Evolutionary conservation across 768 basidiomycete genomes (phyloP), one percentile per base, ranked within the genome.

Genomic region (Tylopilus plumbeoviolaceoides): DNA sequence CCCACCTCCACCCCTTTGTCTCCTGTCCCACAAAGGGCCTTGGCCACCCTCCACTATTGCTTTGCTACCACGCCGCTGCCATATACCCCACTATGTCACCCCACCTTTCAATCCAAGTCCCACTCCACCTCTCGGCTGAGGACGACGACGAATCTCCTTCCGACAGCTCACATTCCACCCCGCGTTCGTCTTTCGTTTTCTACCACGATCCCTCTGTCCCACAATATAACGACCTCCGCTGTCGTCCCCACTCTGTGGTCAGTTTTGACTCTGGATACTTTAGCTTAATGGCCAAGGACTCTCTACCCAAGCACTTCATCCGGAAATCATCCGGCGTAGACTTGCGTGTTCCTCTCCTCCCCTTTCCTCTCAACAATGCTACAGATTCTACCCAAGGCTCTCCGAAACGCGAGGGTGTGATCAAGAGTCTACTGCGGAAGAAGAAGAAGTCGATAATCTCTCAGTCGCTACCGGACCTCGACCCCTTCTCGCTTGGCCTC

Each of bases 191-290:
- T 1, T 55, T 60, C 21, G 36, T 57, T 11, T 28, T 49, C 21
- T 44, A 25, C 25, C 28, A 50, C 25, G 56, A 59, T 38, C 20
- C 42, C 31, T 25, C 50, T 14, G 44, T 28, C 9, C 30, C 56
- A 2, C 55, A 23, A 1, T 25, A 30, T 36, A 23, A 47, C n/a
- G 46, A 53, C 38, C 38, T 27, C 41, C 44, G 7, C 33, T 47
- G 17, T 28, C 70, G 64, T 9, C 54, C 57, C 4, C 47, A 21
- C 40, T 68, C 70, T 18, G 8, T 63, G 7, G 36, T 42, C 39
- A 66, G 70, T 20, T 27, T 64, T 9, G 69, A 70, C 50, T 71
- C 66, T 4, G 66, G 62, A 11, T 71, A 64, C 61, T 66, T 64
- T 10, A 59, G 56, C 54, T 39, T 35, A 0, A 66, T 70, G 66